A percentile compares a stretch with the other conserved stretches of the same genome.
phyloP scores from a whole-genome alignment of 2,329 filamentous ascomycete genomes.

The Aureobasidium lini region DNA sequence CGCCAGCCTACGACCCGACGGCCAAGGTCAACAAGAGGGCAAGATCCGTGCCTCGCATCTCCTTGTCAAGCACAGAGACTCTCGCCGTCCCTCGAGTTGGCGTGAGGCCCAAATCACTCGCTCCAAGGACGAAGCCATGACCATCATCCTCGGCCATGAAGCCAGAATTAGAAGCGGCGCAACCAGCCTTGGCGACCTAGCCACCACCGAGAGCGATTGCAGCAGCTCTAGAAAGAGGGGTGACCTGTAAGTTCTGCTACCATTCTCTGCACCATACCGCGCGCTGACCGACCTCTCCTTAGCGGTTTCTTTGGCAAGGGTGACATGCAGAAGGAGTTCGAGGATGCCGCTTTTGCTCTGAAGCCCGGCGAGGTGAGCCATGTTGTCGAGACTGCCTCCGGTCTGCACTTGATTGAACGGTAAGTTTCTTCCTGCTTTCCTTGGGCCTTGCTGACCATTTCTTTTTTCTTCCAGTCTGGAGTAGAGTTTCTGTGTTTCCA shows the following conservation, averaged over 20 bases:
- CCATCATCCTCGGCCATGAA: constrained; percentile 70
- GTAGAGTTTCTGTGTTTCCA: constrained; percentile 7
- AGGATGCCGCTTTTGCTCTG: constrained; percentile 88
- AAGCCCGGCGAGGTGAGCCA: constrained; percentile 79
- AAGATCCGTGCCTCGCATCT: constrained; percentile 93
- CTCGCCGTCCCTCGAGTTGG: constrained; percentile 87
- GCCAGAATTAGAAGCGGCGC: constrained; percentile 64
- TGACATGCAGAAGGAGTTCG: constrained; percentile 99
- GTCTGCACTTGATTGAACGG: constrained; percentile 93
- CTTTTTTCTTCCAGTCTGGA: constrained; percentile 13
- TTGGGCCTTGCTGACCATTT: not conserved
- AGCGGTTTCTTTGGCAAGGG: constrained; percentile 86
- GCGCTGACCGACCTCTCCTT: not conserved
- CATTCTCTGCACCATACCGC: not conserved
- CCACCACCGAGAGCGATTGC: constrained; percentile 85
- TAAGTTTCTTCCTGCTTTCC: constrained; percentile 35
- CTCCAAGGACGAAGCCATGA: constrained; percentile 75
- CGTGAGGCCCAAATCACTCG: constrained; percentile 83
- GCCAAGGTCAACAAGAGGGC: constrained; percentile 44
- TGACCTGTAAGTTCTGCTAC: constrained; percentile 56
- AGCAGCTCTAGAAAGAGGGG: constrained; percentile 90
- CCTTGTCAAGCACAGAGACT: constrained; percentile 86
- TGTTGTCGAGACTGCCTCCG: constrained; percentile 86
- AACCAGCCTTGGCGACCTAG: constrained; percentile 69
- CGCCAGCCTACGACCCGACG: constrained; percentile 33